Conservation (phyloP, 176 grass and related monocot genomes). For the Hsuehochloa calcarea region DNA sequence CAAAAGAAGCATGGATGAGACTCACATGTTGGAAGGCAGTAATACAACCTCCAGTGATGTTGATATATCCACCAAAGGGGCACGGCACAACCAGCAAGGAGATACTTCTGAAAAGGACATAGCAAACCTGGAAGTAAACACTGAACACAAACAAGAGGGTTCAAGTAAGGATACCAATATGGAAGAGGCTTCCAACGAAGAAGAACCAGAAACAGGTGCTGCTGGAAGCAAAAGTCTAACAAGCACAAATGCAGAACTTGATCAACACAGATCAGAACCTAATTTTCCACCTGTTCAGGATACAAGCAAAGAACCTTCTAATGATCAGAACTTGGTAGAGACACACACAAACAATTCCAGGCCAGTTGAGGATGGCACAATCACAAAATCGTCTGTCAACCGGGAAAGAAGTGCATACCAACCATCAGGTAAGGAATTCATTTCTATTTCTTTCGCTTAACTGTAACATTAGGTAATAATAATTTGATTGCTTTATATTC, state of each 20-base stretch:
- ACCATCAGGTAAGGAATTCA: constrained; percentile 39
- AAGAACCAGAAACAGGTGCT: constrained; percentile 35
- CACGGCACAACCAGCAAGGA: constrained; percentile 12
- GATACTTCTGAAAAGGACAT: constrained; percentile 34
- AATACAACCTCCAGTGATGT: background rate
- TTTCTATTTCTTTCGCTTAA: background rate
- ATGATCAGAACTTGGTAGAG: constrained; percentile 1
- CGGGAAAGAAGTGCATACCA: constrained; percentile 14
- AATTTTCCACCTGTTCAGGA: constrained; percentile 4
- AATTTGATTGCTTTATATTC: background rate
- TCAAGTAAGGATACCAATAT: constrained; percentile 31
- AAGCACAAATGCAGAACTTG: background rate
- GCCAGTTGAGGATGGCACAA: constrained; percentile 1
- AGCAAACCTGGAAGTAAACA: constrained; percentile 16
- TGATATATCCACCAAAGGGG: constrained; percentile 25
- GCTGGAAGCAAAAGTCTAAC: constrained; percentile 32
- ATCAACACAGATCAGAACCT: constrained; percentile 22
- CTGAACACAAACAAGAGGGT: constrained; percentile 17
- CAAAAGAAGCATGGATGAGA: constrained; percentile 69
- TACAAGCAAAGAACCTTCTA: constrained; percentile 14
- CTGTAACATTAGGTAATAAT: background rate
- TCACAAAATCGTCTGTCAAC: constrained; percentile 19
- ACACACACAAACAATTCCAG: constrained; percentile 22
- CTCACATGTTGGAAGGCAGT: constrained; percentile 22
- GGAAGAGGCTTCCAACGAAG: constrained; percentile 38